Base-by-base conservation (phyloP, 768 basidiomycete species). In the Zangia roseola region DNA sequence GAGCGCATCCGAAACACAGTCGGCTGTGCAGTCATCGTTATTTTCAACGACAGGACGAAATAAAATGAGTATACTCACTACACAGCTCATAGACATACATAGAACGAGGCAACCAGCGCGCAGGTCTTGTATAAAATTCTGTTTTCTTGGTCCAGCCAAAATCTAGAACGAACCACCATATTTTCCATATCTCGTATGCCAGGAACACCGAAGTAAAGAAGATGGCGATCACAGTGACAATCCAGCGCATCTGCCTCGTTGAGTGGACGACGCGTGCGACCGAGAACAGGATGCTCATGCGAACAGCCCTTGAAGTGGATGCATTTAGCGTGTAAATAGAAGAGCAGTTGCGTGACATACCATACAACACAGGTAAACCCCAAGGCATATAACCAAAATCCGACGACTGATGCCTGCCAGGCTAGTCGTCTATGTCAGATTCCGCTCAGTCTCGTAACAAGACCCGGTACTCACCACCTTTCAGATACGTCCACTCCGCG, bases 241-340 rank as follows among this genome's bases (percentile, higher is more conserved):
- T 30, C 30, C 40, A 51, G 21, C 45, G 56, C 40, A 41, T 46
- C 17, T 8, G n/a, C 34, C 46, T 20, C 10, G 56, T 38, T 1
- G 53, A 42, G 46, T 57, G 53, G 23, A 45, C 47, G 14, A 63
- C 49, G 26, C 62, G 61, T 36, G 46, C 54, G 25, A 63, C 39
- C 19, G 62, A 63, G 24, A 55, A 51, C 26, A 56, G 24, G 35
- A 58, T 49, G 30, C 59, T 63, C 53, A 54, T 45, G 19, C 61
- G 61, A 16, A 62, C 55, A 41, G 47, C 40, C 62, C 57, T 64
- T 44, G 9, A 26, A 35, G 10, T 2, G 41, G 25, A 16, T 26
- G 10, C n/a, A 3, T 36, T 55, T 1, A 60, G n/a, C 20, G 10
- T 36, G n/a, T 21, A 17, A 36, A 31, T 9, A 17, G 17, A 19